Evolutionary conservation across 495 filamentous ascomycete species (phyloP), one percentile per base, ranked within the genome.

Genomic region (Lepidopterella palustris): DNA sequence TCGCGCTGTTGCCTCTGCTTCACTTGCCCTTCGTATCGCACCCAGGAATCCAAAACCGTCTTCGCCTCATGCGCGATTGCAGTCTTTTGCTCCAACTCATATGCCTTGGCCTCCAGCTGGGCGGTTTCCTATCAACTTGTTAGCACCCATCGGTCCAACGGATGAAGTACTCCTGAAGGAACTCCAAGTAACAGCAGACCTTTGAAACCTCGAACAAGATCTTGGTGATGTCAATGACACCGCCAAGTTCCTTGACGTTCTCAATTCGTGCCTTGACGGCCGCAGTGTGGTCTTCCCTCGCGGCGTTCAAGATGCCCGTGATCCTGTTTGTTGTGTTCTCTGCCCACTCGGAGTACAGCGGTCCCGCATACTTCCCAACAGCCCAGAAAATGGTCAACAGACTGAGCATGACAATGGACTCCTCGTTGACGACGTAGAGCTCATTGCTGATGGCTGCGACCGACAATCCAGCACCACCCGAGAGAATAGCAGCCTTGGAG

Each of bases 401-500:
- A 72, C 84, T 89, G 78, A 99, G 80, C 55, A 88, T 87, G 67
- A 95, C 87, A 68, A 99, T 85, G 59, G 91, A 82, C 80, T 99
- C 95, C 80, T 97, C 92, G 78, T 97, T 99, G 75, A 99, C 80
- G 73, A 99, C 89, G 76, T 97, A 99, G 79, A 97, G 87, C 80
- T 99, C 95, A 78, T 96, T 99, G 86, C 87, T 92, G 79, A 99
- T 91, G 70, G 93, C 95, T 71, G 91, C 93, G 69, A 96, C 81
- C 66, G 89, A 90, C 62, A 92, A 71, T 79, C 90, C 92, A 72
- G 95, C 90, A 58, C 85, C 86, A 59, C 90, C 90, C 68, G 93
- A 97, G 58, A 99, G 84, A 74, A 95, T 88, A 70, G 95, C 95
- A 62, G 90, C 90, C 84, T 97, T 99, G 74, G 89, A 90, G 52